A percentile compares a stretch with the other conserved stretches of the same genome.
Conservation (phyloP, 768 basidiomycete species). For the Melanogaster broomeanus region DNA sequence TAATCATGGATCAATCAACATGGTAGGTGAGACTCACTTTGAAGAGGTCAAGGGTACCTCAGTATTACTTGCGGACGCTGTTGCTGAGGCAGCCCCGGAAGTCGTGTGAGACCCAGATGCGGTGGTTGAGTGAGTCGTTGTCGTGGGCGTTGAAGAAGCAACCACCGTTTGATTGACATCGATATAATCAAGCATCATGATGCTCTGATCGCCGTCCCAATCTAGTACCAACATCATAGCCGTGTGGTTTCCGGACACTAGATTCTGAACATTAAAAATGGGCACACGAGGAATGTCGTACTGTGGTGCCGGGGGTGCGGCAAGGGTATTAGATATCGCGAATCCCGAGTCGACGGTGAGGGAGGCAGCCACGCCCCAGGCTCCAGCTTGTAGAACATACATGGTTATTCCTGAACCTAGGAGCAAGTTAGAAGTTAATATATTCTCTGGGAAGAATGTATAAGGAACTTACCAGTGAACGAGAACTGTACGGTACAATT, state of each 20-base stretch:
- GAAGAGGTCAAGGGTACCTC: not conserved
- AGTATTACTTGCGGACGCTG: constrained; percentile 8
- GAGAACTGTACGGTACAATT: constrained; percentile 27
- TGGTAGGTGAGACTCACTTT: constrained; percentile 9
- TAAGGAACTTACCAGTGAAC: constrained; percentile 17
- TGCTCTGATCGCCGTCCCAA: constrained; percentile 27
- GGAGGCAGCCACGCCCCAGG: constrained; percentile 27
- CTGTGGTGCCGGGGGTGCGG: constrained; percentile 21
- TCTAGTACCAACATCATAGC: constrained; percentile 24
- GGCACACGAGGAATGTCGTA: constrained; percentile 23
- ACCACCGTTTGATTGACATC: constrained; percentile 25
- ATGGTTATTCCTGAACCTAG: constrained; percentile 28
- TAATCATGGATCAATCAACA: not conserved
- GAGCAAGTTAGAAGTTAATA: not conserved
- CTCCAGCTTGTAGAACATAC: constrained; percentile 29
- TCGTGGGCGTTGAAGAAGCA: constrained; percentile 2
- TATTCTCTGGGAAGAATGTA: no score
- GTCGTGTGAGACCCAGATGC: not conserved
- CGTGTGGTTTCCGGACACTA: constrained; percentile 23
- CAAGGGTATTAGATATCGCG: constrained; percentile 21
- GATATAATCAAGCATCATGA: constrained; percentile 32
- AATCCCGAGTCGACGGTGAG: constrained; percentile 25
- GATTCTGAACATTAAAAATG: constrained; percentile 22
- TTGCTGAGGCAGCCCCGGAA: not conserved
- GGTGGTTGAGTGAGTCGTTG: not conserved